Evolutionary conservation across 2,329 filamentous ascomycete species (phyloP), one percentile per base, ranked within the genome.

Genomic region (Fusarium sp.): DNA sequence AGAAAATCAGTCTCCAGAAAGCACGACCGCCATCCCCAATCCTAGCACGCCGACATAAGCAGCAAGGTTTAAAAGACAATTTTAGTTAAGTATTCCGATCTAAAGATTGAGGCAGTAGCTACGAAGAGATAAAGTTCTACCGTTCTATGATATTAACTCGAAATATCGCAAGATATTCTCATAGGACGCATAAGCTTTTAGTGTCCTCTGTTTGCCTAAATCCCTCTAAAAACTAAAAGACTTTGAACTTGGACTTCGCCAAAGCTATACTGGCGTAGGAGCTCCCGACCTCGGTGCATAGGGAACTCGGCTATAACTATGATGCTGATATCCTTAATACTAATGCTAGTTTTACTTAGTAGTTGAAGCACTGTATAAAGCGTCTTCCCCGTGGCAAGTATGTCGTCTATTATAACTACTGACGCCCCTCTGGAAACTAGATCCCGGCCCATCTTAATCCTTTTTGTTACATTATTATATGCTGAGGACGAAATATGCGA

Each of bases 361-460:
- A 92, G 80, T 72, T 83, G 72, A 40, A 92, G 73, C 40, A 89
- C 83, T 8, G 87, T 88, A 77, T 82, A 86, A 42, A 91, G 84
- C 4, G 89, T 91, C 72, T 84, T 74, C 1, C 89, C 89, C 0
- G 87, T 88, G 6, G 89, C 84, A 66, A 92, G 85, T 34, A 90
- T 88, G 79, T 92, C 89, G 67, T 92, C 89, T 6, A 92, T 83
- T 0, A 79, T 84, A 20, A 91, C 82, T 13, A 91, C 85, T 6
- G 81, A 82, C 5, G 79, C 80, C 3, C 80, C 84, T 50, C 27
- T 77, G 0, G 81, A 74, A 22, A 92, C 37, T 37, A 80, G 79
- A 81, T 85, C 80, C 22, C 75, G 76, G 18, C 82, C 82, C 77
- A 92, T 88, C 80, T 89, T 89, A 9, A 91, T 84, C 35, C 69